Percentiles rank a stretch among this genome's conserved stretches.
Evolutionary conservation across 257 asterid genomes (phyloP).

Genomic region (Solanum piurae): DNA sequence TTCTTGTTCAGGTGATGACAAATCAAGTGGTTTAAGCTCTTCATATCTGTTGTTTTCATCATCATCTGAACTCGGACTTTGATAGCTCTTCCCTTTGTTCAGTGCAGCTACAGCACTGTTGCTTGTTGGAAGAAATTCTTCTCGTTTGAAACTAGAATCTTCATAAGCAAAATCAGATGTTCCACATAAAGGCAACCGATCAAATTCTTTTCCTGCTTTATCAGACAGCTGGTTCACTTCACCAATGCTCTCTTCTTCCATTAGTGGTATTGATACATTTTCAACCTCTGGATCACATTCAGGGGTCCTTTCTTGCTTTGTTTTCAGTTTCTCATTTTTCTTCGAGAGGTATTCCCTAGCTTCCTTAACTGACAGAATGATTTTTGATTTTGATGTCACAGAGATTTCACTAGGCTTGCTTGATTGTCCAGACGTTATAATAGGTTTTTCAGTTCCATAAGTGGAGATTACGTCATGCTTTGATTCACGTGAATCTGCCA

Average conservation of each 20-base stretch:
- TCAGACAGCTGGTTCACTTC: slow-evolving; percentile 12
- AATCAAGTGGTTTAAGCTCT: slow-evolving; percentile 11
- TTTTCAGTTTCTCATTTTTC: slow-evolving; percentile 25
- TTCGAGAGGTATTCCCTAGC: slow-evolving; percentile 70
- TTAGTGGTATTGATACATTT: neutral
- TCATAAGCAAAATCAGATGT: slow-evolving; percentile 6
- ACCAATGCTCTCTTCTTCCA: slow-evolving; percentile 10
- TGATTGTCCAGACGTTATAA: slow-evolving; percentile 10
- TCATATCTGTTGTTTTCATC: slow-evolving; percentile 10
- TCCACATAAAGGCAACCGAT: slow-evolving; percentile 4
- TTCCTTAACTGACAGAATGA: slow-evolving; percentile 71
- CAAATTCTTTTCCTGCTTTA: slow-evolving; percentile 10
- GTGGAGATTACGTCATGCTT: slow-evolving; percentile 12
- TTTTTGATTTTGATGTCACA: slow-evolving; percentile 28
- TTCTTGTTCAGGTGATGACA: slow-evolving; percentile 3
- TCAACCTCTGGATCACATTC: slow-evolving; percentile 13
- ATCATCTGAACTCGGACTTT: neutral
- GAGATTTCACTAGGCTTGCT: slow-evolving; percentile 10
- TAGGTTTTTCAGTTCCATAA: slow-evolving; percentile 13
- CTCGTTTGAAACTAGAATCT: neutral
- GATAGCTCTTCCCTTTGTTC: neutral
- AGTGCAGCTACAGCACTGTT: slow-evolving; percentile 9
- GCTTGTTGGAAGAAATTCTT: neutral
- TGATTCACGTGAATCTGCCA: slow-evolving; percentile 2
- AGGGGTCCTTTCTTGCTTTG: slow-evolving; percentile 18